phyloP scores from a whole-genome alignment of 768 basidiomycete genomes.

The Agaricus blazei region DNA sequence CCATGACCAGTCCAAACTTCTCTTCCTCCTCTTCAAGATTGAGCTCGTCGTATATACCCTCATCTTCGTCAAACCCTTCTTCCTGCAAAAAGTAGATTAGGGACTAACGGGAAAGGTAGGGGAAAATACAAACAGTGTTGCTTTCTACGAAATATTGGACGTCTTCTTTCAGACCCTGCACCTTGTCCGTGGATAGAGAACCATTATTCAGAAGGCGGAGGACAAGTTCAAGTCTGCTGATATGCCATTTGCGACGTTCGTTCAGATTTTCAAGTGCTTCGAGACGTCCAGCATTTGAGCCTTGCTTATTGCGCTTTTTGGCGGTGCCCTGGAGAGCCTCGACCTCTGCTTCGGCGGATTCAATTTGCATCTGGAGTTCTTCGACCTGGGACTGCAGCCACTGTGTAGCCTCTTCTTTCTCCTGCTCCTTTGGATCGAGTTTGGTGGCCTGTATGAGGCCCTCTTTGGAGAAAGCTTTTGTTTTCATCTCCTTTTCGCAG shows the following conservation, averaged over 20 bases:
- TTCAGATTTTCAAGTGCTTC: slow-evolving; percentile 86
- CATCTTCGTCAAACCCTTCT: slow-evolving; percentile 96
- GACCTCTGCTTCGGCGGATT: slow-evolving; percentile 91
- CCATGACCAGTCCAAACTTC: slow-evolving; percentile 76
- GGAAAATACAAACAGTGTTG: slow-evolving; percentile 69
- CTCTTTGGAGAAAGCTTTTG: slow-evolving; percentile 99
- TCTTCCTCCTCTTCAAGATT: slow-evolving; percentile 97
- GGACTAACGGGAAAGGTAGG: background rate
- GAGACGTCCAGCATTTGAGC: slow-evolving; percentile 61
- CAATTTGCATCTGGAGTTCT: slow-evolving; percentile 88
- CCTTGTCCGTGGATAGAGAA: slow-evolving; percentile 76
- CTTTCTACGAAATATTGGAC: slow-evolving; percentile 94
- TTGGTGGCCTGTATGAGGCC: slow-evolving; percentile 91
- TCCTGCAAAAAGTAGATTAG: slow-evolving; percentile 49
- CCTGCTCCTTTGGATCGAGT: slow-evolving; percentile 95
- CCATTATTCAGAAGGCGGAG: slow-evolving; percentile 93
- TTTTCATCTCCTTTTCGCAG: slow-evolving; percentile 99
- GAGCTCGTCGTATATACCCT: slow-evolving; percentile 96
- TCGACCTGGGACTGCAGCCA: slow-evolving; percentile 92
- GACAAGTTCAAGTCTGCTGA: slow-evolving; percentile 87
- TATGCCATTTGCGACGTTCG: slow-evolving; percentile 94
- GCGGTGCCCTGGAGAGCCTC: slow-evolving; percentile 76
- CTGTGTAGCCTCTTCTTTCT: slow-evolving; percentile 82
- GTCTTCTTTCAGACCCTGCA: slow-evolving; percentile 83
- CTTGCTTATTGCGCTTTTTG: slow-evolving; percentile 82